A percentile compares a stretch with the other conserved stretches of the same genome.
Conservation (phyloP, 805 yeast species). For the Saccharomycopsis sp. region DNA sequence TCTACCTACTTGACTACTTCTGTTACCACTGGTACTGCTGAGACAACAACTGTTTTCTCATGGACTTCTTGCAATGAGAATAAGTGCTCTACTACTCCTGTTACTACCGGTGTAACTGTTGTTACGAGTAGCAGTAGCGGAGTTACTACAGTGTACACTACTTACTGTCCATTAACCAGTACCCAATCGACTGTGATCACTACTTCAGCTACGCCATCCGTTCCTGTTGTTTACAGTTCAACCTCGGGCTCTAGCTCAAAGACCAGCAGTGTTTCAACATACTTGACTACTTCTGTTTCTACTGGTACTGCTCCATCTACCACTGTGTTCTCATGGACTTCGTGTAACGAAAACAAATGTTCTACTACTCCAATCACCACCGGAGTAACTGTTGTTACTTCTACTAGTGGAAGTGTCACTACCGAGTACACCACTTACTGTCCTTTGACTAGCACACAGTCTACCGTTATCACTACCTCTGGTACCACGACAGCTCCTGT, state of each 20-base stretch:
- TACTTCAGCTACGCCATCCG: neutral
- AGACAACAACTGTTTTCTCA: conserved; percentile 28
- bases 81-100: conserved; percentile 3
- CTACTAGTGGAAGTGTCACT: conserved; percentile 23
- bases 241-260: too few relatives aligned
- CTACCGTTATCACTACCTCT: conserved; percentile 9
- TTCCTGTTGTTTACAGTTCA: too few relatives aligned
- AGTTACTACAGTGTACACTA: conserved; percentile 25
- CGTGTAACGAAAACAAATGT: conserved; percentile 20
- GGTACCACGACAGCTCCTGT: conserved; percentile 5
- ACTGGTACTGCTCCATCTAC: conserved; percentile 5
- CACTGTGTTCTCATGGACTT: conserved; percentile 21
- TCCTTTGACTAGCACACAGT: conserved; percentile 23
- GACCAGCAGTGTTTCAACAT: too few relatives aligned
- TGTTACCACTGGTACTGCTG: neutral
- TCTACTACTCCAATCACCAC: conserved; percentile 21
- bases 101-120: conserved; percentile 23
- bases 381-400: conserved; percentile 20
- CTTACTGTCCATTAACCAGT: conserved; percentile 27
- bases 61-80: conserved; percentile 25
- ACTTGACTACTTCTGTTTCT: neutral
- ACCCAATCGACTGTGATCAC: conserved; percentile 1
- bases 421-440: conserved; percentile 28
- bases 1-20: neutral
- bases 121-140: conserved; percentile 25